Base-by-base conservation (phyloP, 2,329 filamentous ascomycete genomes). In the Juglanconis oblonga region DNA sequence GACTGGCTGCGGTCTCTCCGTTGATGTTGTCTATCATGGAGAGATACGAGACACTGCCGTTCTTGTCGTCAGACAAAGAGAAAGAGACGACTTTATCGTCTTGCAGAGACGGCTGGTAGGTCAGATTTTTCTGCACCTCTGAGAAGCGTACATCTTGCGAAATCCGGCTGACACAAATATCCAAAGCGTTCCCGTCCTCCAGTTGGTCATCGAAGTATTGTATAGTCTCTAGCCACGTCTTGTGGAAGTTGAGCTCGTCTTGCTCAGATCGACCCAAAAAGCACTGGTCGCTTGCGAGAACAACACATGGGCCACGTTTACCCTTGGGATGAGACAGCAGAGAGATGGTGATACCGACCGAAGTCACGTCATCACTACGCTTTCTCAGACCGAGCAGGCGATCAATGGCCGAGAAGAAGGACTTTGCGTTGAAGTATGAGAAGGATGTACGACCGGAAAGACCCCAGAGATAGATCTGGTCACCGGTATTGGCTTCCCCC, bases 321-420 rank as follows among this genome's bases (percentile, higher is more conserved):
- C 44, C 38, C 47, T 57, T 45, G 35, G 55, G 38, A 35, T 51
- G 38, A 14, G 47, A 33, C 29, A 57, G 17, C 33, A 57, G 47
- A n/a, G 55, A 51, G 4, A 57, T 31, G 5, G 55, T 51, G 36
- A 57, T 36, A 6, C 47, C 55, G 31, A 51, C 47, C 8, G 24
- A 50, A 10, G 45, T 33, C 2, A 14, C 31, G 14, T 13, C 55
- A 5, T 24, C 24, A 13, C 35, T 44, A 29, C 61, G 57, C 11
- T 45, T 29, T 11, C 31, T 9, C 2, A 62, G 57, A 9, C 11
- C 32, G 3, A 62, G 54, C 4, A 49, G 35, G 11, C 44, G 35
- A 17, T 62, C 61, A 24, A 62, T 54, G 24, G 57, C 57, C 29
- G 31, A 29, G 29, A 60, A 62, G 33, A 62, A 57, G 3, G 42